Evolutionary conservation across 2,329 filamentous ascomycete genomes (phyloP).

Genomic region (Thelonectria discophora): DNA sequence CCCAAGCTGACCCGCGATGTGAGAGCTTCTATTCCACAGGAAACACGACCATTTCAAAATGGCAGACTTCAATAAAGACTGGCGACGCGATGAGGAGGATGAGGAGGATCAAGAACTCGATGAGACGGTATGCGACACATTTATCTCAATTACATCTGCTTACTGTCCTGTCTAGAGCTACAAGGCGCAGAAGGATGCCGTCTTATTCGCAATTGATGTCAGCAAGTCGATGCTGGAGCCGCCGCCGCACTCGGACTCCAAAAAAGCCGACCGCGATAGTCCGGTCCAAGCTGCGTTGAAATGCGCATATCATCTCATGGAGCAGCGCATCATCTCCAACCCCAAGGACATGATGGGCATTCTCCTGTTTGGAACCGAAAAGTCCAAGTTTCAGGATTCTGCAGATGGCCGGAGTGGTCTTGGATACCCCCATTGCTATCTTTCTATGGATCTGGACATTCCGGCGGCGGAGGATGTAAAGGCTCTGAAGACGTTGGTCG

Average conservation of each 20-base stretch:
- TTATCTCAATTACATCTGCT: constrained; percentile 14
- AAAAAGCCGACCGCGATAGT: constrained; percentile 81
- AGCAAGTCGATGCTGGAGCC: constrained; percentile 84
- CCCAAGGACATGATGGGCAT: constrained; percentile 98
- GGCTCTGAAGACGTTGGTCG: constrained; percentile 75
- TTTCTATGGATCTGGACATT: constrained; percentile 87
- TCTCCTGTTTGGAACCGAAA: constrained; percentile 87
- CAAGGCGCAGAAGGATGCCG: constrained; percentile 93
- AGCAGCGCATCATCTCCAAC: constrained; percentile 97
- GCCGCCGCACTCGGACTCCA: constrained; percentile 71
- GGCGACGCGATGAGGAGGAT: constrained; percentile 67
- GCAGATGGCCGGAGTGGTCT: constrained; percentile 67
- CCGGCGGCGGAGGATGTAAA: constrained; percentile 90
- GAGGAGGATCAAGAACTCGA: constrained; percentile 69
- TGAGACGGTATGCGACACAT: constrained; percentile 61
- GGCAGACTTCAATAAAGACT: constrained; percentile 52
- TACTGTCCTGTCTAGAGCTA: constrained; percentile 69
- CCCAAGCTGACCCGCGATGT: constrained; percentile 32
- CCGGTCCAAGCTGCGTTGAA: constrained; percentile 86
- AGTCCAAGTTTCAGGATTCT: constrained; percentile 79
- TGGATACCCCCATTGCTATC: constrained; percentile 89
- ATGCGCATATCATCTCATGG: constrained; percentile 94
- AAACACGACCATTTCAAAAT: constrained; percentile 38
- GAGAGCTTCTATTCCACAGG: constrained; percentile 17
- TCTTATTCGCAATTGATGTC: constrained; percentile 95